A percentile compares a stretch with the other conserved stretches of the same genome.
Evolutionary conservation across 2,329 filamentous ascomycete species (phyloP).

Genomic region (Orbilia blumenaviensis): DNA sequence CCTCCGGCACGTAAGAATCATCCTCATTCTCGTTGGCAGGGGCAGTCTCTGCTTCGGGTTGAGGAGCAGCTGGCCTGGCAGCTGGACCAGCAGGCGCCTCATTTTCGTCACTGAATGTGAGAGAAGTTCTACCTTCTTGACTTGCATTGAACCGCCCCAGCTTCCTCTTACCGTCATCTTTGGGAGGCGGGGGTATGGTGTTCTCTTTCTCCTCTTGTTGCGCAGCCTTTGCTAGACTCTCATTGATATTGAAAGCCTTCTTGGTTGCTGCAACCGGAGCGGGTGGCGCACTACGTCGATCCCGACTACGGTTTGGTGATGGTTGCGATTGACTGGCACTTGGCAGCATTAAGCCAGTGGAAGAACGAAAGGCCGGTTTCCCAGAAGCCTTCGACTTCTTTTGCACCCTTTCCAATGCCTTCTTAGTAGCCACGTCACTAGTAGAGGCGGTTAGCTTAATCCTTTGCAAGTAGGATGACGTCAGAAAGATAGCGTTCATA

Average conservation of each 20-base stretch:
- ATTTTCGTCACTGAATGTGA: background rate
- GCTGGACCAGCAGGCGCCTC: background rate
- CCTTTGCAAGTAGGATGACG: background rate
- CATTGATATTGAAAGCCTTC: conserved; percentile 11
- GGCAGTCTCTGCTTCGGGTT: background rate
- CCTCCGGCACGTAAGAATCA: background rate
- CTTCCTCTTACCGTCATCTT: background rate
- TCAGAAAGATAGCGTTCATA: no score
- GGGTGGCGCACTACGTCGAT: background rate
- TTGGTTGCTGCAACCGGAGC: background rate
- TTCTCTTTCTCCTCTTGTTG: conserved; percentile 25
- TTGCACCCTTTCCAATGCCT: background rate
- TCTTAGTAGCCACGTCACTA: background rate
- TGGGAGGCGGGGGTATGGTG: background rate
- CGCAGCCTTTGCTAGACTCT: background rate
- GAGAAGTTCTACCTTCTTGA: background rate
- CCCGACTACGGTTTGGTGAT: background rate
- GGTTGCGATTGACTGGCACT: background rate
- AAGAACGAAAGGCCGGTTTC: background rate
- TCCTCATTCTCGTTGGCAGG: background rate
- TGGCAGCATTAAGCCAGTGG: background rate
- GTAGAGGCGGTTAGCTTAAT: background rate
- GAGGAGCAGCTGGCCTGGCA: background rate
- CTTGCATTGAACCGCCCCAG: conserved; percentile 5
- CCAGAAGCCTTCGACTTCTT: background rate